Evolutionary conservation across 179 eudicot species (phyloP).

Genomic region (Beta lomatogona): DNA sequence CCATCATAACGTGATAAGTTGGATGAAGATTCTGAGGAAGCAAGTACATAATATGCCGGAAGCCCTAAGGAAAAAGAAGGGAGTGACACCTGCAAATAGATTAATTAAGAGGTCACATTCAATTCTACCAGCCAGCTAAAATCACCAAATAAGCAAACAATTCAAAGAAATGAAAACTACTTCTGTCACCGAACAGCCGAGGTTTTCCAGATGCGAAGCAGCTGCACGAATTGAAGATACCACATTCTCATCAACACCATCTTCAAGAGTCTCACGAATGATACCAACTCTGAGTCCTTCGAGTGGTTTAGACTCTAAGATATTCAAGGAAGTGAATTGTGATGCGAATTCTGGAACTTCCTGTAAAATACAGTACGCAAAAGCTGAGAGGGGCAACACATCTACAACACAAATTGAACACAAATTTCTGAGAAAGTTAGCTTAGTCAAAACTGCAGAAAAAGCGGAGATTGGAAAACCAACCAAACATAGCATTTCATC

Average conservation of each 20-base stretch:
- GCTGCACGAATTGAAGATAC: slow-evolving; percentile 67
- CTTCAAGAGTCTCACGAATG: slow-evolving; percentile 85
- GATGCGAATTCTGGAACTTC: slow-evolving; percentile 77
- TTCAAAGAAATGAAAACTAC: slow-evolving; percentile 35
- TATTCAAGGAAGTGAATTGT: slow-evolving; percentile 53
- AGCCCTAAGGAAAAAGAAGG: slow-evolving; percentile 94
- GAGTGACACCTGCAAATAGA: slow-evolving; percentile 67
- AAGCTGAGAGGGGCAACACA: slow-evolving; percentile 15
- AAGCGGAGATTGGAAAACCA: neutral
- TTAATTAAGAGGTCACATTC: neutral
- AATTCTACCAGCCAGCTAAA: neutral
- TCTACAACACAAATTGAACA: neutral
- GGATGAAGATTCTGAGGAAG: slow-evolving; percentile 96
- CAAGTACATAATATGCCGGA: slow-evolving; percentile 96
- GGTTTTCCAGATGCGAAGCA: slow-evolving; percentile 80
- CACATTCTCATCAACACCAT: slow-evolving; percentile 78
- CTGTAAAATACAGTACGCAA: slow-evolving; percentile 44
- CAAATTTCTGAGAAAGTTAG: neutral
- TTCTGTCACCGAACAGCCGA: slow-evolving; percentile 84
- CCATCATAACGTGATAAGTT: slow-evolving; percentile 96
- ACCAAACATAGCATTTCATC: neutral
- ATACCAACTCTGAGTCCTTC: slow-evolving; percentile 87
- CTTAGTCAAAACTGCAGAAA: neutral
- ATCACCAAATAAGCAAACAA: slow-evolving; percentile 10
- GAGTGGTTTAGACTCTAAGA: slow-evolving; percentile 70